phyloP scores from a whole-genome alignment of 768 basidiomycete species.

The button mushroom (Agaricus bisporus) region DNA sequence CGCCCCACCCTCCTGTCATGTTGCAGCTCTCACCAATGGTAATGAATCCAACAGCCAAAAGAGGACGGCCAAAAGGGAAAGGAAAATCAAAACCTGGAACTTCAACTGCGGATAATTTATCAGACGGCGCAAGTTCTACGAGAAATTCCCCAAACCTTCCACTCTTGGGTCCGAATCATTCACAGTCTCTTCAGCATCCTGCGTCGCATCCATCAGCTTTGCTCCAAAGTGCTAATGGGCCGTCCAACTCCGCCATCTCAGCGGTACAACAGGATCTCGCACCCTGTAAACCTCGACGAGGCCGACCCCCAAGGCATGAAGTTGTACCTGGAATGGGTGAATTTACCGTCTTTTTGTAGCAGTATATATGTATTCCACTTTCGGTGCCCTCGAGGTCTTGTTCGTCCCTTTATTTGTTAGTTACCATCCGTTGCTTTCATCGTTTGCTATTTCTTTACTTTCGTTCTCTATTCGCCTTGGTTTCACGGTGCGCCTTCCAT shows the following conservation, averaged over 20 bases:
- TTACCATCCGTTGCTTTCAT: background rate
- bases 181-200: background rate
- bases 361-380: background rate
- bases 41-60: background rate
- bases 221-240: background rate
- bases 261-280: background rate
- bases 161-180: background rate
- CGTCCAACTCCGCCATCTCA: background rate
- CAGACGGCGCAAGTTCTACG: background rate
- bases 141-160: background rate
- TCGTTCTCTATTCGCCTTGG: background rate
- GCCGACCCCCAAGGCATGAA: constrained; percentile 7
- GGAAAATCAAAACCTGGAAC: background rate
- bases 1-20: background rate
- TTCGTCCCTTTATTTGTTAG: background rate
- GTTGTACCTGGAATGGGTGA: constrained; percentile 9
- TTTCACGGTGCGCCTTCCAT: background rate
- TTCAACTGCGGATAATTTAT: background rate
- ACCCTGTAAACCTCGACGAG: constrained; percentile 7
- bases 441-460: background rate
- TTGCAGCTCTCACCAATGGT: background rate
- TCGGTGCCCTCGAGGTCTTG: background rate
- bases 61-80: constrained; percentile 3
- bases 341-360: constrained; percentile 7
- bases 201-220: background rate